These are phyloP conservation scores for Yamadazyma triangularis DNA, from an alignment of 1,139 yeast genomes.

Conservation along the genomic window DNA sequence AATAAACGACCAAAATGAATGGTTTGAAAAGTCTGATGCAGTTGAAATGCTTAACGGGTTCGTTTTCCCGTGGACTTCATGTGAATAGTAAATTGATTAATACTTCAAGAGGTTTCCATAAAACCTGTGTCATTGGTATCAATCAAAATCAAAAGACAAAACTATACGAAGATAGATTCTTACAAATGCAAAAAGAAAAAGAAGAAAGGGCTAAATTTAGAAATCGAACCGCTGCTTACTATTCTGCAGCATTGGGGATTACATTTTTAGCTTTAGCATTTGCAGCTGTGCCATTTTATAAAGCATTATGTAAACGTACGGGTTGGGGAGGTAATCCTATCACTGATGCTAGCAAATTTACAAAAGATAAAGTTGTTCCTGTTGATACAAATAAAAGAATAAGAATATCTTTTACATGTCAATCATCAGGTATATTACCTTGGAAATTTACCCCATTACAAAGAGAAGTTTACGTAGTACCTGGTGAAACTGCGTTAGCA, in stretches of 20 bases:
- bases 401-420: slow-evolving; percentile 82
- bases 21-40: no score
- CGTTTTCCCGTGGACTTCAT: no score
- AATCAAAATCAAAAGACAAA: slow-evolving; percentile 12
- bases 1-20: no score
- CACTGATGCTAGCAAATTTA: slow-evolving; percentile 74
- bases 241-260: slow-evolving; percentile 67
- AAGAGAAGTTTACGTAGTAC: slow-evolving; percentile 86
- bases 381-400: slow-evolving; percentile 83
- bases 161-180: slow-evolving; percentile 13
- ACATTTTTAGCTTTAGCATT: slow-evolving; percentile 77
- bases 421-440: slow-evolving; percentile 85
- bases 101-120: no score
- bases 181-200: slow-evolving; percentile 16
- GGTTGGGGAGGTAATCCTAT: slow-evolving; percentile 97
- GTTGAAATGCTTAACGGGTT: no score
- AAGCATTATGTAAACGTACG: slow-evolving; percentile 90
- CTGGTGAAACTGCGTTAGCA: slow-evolving; percentile 97
- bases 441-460: slow-evolving; percentile 97
- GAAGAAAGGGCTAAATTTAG: slow-evolving; percentile 27
- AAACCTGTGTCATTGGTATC: no score
- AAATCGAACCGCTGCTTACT: slow-evolving; percentile 59
- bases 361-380: slow-evolving; percentile 84
- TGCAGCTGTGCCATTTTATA: slow-evolving; percentile 88
- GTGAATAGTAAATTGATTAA: no score